phyloP scores from a whole-genome alignment of 306 rosid genomes.

The Lotus japonicus region DNA sequence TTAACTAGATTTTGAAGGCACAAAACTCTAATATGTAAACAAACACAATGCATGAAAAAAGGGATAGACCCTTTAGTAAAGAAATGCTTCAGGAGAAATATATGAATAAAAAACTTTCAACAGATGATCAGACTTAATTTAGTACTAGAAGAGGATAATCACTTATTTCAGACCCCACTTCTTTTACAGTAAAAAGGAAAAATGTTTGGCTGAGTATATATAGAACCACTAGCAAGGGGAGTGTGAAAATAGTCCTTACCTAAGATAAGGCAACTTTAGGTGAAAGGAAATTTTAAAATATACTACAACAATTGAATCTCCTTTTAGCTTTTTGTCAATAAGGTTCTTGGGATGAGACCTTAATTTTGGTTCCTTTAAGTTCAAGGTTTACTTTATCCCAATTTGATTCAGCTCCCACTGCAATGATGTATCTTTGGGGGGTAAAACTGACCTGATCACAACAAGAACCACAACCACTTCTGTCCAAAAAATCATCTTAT shows the following conservation, averaged over 20 bases:
- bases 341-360: slow-evolving; percentile 51
- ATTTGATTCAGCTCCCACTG: slow-evolving; percentile 46
- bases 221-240: background rate
- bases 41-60: background rate
- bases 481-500: too few relatives aligned
- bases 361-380: slow-evolving; percentile 58
- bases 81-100: background rate
- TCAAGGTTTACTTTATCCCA: slow-evolving; percentile 62
- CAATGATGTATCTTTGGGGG: slow-evolving; percentile 53
- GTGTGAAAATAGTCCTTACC: slow-evolving; percentile 22
- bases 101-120: background rate
- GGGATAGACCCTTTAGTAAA: background rate
- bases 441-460: too few relatives aligned
- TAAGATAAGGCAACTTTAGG: slow-evolving; percentile 1
- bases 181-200: background rate
- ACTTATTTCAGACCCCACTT: background rate
- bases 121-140: background rate
- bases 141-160: background rate
- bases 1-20: too few relatives aligned
- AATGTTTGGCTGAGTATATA: background rate
- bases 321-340: slow-evolving; percentile 30
- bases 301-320: slow-evolving; percentile 53
- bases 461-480: too few relatives aligned
- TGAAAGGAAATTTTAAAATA: slow-evolving; percentile 27
- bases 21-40: background rate